These are phyloP conservation scores for Colletotrichum trifolii DNA, from an alignment of 2,329 filamentous ascomycete species.

Conservation along the genomic window DNA sequence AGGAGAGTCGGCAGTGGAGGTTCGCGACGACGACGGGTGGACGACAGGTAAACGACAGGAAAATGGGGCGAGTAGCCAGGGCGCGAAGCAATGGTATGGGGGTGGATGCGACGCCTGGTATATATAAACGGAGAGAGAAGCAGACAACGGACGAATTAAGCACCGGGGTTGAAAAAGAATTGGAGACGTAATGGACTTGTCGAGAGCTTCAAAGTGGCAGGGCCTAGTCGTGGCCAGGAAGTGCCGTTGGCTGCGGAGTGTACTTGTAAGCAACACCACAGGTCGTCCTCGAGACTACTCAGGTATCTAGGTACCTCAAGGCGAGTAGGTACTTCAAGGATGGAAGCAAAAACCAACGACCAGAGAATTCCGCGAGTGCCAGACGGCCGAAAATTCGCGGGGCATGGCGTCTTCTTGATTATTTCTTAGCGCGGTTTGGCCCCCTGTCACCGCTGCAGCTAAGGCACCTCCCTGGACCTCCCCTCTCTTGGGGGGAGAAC, in stretches of 20 bases:
- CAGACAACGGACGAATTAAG: conserved; percentile 19
- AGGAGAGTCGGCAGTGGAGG: conserved; percentile 15
- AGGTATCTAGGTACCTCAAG: too few relatives aligned
- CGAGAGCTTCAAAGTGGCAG: too few relatives aligned
- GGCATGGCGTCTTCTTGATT: conserved; percentile 38
- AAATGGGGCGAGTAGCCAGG: too few relatives aligned
- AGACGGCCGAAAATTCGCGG: conserved; percentile 34
- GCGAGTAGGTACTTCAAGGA: not conserved
- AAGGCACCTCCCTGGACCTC: conserved; percentile 20
- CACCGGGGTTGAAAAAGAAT: conserved; percentile 14
- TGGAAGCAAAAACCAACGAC: conserved; percentile 3
- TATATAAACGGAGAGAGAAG: conserved; percentile 21
- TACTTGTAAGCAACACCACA: too few relatives aligned
- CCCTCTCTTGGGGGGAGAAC: conserved; percentile 14
- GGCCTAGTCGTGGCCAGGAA: not conserved
- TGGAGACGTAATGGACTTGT: conserved; percentile 16
- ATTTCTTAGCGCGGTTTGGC: conserved; percentile 37
- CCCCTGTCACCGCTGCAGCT: conserved; percentile 19
- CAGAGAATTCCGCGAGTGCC: conserved; percentile 22
- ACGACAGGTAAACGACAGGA: not conserved
- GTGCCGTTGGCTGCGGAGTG: too few relatives aligned
- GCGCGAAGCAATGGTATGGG: not conserved
- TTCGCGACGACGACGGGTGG: conserved; percentile 20
- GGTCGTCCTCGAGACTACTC: too few relatives aligned
- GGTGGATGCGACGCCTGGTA: conserved; percentile 20